These are phyloP conservation scores for Diaporthe velutina DNA, from an alignment of 2,329 filamentous ascomycete species.

Conservation along the genomic window DNA sequence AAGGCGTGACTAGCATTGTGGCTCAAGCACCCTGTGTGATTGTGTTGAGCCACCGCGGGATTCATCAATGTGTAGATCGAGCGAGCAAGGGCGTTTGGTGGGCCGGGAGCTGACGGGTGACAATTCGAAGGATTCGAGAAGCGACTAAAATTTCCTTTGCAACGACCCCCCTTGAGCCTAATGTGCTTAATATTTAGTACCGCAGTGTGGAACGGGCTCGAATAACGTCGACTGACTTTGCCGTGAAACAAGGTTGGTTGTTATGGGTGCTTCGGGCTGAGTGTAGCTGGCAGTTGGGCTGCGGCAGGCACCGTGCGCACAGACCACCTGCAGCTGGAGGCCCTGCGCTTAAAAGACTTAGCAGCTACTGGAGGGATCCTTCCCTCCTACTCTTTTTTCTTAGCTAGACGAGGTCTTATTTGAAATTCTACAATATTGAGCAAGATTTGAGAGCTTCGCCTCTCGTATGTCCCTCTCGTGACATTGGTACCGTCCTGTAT, in stretches of 20 bases:
- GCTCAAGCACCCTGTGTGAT: neutral
- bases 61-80: neutral
- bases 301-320: no score
- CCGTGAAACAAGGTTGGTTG: neutral
- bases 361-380: no score
- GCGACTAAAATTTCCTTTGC: neutral
- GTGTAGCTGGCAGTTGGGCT: no score
- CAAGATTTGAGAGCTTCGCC: no score
- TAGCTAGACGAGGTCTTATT: no score
- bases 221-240: neutral
- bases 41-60: neutral
- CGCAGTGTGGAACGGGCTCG: neutral
- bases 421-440: no score
- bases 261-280: no score
- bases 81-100: slow-evolving; percentile 2
- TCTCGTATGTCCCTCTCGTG: no score
- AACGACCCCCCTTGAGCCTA: neutral
- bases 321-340: no score
- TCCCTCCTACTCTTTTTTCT: no score
- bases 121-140: neutral
- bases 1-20: neutral
- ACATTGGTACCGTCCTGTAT: no score
- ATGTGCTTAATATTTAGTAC: neutral
- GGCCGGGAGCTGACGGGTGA: neutral
- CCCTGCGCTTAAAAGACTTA: no score